Evolutionary conservation across 1,284 basidiomycete species (phyloP), one percentile per base, ranked within the genome.

Genomic region (Uromyces viciae-fabae): DNA sequence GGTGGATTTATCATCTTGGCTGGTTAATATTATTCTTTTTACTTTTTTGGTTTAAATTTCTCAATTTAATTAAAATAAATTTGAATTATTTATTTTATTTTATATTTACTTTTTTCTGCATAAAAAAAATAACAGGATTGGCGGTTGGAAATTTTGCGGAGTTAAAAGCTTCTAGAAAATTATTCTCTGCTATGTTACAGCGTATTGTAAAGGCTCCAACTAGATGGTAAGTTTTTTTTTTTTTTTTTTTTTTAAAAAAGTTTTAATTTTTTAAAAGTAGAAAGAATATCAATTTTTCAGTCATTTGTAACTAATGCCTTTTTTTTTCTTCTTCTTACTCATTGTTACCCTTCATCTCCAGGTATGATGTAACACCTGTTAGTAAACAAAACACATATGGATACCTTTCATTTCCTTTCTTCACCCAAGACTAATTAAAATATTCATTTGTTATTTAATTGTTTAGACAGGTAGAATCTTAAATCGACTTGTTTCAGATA

Each of bases 181-280:
- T 81, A 22, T 81, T 81, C 66, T 66, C 71, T 17, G 69, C 78
- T 17, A 81, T 81, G 83, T 86, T 92, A 17, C 86, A 85, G 49
- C 86, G 90, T 46, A 87, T 92, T 31, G 88, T 89, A 9, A 49
- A 60, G 43, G 69, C 78, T 17, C 69, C 78, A 14, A 81, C 43
- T 40, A 42, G 78, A 74, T 81, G 78, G 78, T 81, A 75, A 19
- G 74, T 19, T 8, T 17, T 14, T 3, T 33, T 52, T 36, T 42
- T 31, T 60, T n/a, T n/a, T n/a, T n/a, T n/a, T n/a, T n/a, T 25
- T 31, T 60, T 31, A 60, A 11, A 60, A 60, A 9, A 15, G 19
- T 60, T 60, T 60, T 60, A 22, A 25, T n/a, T n/a, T n/a, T n/a
- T n/a, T n/a, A n/a, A n/a, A n/a, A n/a, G n/a, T n/a, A n/a, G n/a